Evolutionary conservation across 306 rosid species (phyloP), one percentile per base, ranked within the genome.

Genomic region (Alnus rubra): DNA sequence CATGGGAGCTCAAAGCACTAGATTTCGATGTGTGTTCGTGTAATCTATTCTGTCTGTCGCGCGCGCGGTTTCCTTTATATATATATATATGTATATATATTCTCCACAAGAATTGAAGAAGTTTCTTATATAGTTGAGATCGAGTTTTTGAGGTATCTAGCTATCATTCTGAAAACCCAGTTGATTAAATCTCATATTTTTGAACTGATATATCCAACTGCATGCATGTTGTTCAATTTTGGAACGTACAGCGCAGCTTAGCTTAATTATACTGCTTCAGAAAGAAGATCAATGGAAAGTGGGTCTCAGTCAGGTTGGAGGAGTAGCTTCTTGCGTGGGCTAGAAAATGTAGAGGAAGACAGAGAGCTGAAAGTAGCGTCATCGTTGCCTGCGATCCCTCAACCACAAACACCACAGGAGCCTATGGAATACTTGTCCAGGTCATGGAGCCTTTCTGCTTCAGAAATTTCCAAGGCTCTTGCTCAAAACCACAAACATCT

Each of bases 381-480:
- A 9, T 81, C 92, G 1, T 81, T 92, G 86, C 96, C 98, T 14
- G 82, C 82, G 5, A 93, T 95, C 39, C 96, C 94, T 84, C 94
- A 90, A 70, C 99, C 99, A 65, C 91, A 91, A 45, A 95, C 98
- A 28, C 99, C 98, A 0, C 86, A 81, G 9, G 99, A 95, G 81
- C 93, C 99, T 18, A 93, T 95, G 93, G 98, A 95, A 80, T 95
- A 91, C 82, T 83, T 95, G 76, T 86, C 98, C 7, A 90, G 99
- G 59, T 93, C 99, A 13, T 95, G 98, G 98, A 93, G 97, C 79
- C 81, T 95, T 50, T 93, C 99, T 16, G 97, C 99, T 84, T 88
- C 98, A 1, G 97, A 91, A 84, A 91, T 95, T 54, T 88, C 99
- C 33, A 95, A 91, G 82, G 99, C 96, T 76, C 89, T 95, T 65